Conservation (phyloP, 768 basidiomycete genomes). For the Megacollybia marginata region DNA sequence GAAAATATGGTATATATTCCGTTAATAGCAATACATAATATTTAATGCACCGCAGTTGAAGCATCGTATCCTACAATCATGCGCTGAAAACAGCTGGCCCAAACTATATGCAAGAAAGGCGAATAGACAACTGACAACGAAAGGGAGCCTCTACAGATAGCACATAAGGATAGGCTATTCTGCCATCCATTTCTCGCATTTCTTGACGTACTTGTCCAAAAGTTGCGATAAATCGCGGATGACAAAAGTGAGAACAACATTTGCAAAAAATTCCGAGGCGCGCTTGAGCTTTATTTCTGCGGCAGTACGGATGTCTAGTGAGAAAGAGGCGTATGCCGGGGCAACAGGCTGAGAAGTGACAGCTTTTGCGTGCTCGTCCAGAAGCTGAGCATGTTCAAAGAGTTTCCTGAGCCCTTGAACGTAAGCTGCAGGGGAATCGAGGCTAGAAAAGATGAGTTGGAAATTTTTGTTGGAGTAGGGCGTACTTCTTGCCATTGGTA, state of each 20-base stretch:
- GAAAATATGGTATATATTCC: background rate
- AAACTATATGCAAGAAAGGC: background rate
- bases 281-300: constrained; percentile 73
- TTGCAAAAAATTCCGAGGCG: constrained; percentile 88
- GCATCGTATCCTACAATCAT: no score
- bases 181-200: constrained; percentile 87
- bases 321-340: constrained; percentile 67
- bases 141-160: background rate
- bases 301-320: constrained; percentile 50
- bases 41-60: no score
- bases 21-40: no score
- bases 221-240: constrained; percentile 80
- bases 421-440: constrained; percentile 84
- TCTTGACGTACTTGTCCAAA: constrained; percentile 90
- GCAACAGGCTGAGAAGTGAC: constrained; percentile 56
- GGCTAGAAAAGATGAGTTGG: constrained; percentile 32
- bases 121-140: background rate
- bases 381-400: constrained; percentile 67
- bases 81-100: background rate
- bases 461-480: constrained; percentile 2
- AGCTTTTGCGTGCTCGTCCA: constrained; percentile 83
- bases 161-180: constrained; percentile 38
- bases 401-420: constrained; percentile 69
- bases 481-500: constrained; percentile 83
- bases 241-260: constrained; percentile 83